These are phyloP conservation scores for Sarocladiaceae sp. DNA, from an alignment of 2,329 filamentous ascomycete genomes.

Conservation along the genomic window DNA sequence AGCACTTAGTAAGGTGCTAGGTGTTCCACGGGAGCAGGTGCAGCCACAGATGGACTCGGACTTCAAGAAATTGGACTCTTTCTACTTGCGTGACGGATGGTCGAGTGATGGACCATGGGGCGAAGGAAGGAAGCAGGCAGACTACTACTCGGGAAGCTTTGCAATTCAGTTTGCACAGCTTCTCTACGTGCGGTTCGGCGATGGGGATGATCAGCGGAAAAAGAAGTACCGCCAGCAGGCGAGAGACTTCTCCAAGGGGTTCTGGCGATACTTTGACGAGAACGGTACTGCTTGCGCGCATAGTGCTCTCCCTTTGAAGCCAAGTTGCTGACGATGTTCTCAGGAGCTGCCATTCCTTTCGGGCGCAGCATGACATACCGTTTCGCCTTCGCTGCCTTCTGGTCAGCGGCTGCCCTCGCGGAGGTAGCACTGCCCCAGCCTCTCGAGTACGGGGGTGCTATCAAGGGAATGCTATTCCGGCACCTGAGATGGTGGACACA, in stretches of 20 bases:
- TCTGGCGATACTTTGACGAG: too few relatives aligned
- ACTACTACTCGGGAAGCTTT: conserved; percentile 49
- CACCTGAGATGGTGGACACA: conserved; percentile 44
- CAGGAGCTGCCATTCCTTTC: conserved; percentile 45
- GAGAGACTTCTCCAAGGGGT: too few relatives aligned
- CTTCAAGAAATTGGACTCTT: conserved; percentile 34
- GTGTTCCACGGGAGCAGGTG: conserved; percentile 27
- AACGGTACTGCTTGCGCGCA: too few relatives aligned
- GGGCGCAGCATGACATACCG: conserved; percentile 45
- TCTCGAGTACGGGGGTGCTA: conserved; percentile 27
- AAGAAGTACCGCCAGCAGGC: too few relatives aligned
- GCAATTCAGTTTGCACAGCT: conserved; percentile 46
- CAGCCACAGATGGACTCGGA: conserved; percentile 30
- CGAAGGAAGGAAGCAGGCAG: conserved; percentile 30
- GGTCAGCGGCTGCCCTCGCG: conserved; percentile 36
- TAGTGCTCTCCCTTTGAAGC: too few relatives aligned
- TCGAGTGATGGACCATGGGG: conserved; percentile 39
- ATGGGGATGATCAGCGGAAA: too few relatives aligned
- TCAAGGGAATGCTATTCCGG: conserved; percentile 43
- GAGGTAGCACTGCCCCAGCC: conserved; percentile 31
- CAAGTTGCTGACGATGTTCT: too few relatives aligned
- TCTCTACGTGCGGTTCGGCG: conserved; percentile 37
- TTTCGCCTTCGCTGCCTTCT: conserved; percentile 44
- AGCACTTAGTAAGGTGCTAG: conserved; percentile 34
- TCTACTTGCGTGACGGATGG: conserved; percentile 40